phyloP scores from a whole-genome alignment of 1,284 basidiomycete species.

The Tilletia setariae region DNA sequence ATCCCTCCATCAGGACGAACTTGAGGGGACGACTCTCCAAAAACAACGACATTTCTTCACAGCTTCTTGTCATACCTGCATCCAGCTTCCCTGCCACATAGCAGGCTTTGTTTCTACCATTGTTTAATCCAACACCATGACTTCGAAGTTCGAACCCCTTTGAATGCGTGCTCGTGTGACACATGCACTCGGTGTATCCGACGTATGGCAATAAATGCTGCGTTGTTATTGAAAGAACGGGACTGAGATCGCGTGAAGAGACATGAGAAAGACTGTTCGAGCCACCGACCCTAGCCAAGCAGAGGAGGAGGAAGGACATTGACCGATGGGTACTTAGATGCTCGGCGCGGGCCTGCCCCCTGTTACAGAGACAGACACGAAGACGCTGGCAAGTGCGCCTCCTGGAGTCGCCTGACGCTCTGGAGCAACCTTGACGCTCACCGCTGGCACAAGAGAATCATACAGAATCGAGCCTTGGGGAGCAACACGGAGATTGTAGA shows the following conservation, averaged over 20 bases:
- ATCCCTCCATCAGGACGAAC: not conserved
- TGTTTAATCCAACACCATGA: no score
- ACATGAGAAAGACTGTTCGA: constrained; percentile 12
- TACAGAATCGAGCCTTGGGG: not conserved
- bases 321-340: constrained; percentile 15
- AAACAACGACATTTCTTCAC: no score
- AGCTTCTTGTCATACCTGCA: no score
- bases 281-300: constrained; percentile 10
- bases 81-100: no score
- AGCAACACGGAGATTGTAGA: constrained; percentile 16
- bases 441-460: constrained; percentile 10
- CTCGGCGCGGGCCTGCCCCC: constrained; percentile 2
- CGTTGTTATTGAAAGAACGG: no score
- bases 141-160: no score
- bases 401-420: constrained; percentile 16
- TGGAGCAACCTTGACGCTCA: constrained; percentile 17
- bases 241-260: not conserved
- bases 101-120: no score
- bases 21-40: no score
- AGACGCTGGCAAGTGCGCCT: constrained; percentile 14
- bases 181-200: no score
- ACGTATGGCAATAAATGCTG: no score
- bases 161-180: no score
- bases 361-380: not conserved
- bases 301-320: not conserved